phyloP scores from a whole-genome alignment of 768 basidiomycete species.

The Podaxis sp. region DNA sequence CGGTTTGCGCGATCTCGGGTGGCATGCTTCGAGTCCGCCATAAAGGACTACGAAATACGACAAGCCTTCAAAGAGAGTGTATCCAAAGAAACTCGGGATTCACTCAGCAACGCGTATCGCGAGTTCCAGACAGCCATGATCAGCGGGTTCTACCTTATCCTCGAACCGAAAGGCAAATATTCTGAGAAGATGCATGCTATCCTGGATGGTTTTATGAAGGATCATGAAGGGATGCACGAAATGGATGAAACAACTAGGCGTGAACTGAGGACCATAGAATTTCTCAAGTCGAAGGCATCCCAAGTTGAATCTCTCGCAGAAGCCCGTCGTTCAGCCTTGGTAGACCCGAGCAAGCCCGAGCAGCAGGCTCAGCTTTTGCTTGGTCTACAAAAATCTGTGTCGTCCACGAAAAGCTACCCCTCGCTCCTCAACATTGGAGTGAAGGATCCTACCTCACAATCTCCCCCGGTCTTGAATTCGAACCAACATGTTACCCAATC shows the following conservation, averaged over 20 bases:
- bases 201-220: constrained; percentile 71
- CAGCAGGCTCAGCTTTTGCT: constrained; percentile 50
- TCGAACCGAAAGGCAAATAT: constrained; percentile 71
- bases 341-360: constrained; percentile 26
- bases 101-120: constrained; percentile 76
- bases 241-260: constrained; percentile 80
- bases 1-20: constrained; percentile 76
- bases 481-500: constrained; percentile 33
- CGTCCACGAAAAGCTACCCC: constrained; percentile 27
- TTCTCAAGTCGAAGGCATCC: constrained; percentile 65
- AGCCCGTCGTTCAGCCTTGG: constrained; percentile 23
- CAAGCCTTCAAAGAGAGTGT: constrained; percentile 59
- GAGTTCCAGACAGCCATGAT: constrained; percentile 91
- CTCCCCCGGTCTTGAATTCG: constrained; percentile 23
- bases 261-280: constrained; percentile 83
- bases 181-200: constrained; percentile 73
- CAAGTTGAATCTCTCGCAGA: constrained; percentile 38
- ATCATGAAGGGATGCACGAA: constrained; percentile 60
- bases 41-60: constrained; percentile 80
- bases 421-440: constrained; percentile 18
- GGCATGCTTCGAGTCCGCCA: constrained; percentile 90
- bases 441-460: constrained; percentile 21
- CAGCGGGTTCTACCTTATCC: constrained; percentile 78
- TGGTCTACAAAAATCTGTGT: constrained; percentile 38
- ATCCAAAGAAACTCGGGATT: constrained; percentile 60